These are phyloP conservation scores for Tuber melanosporum DNA, from an alignment of 495 filamentous ascomycete species.

Conservation along the genomic window DNA sequence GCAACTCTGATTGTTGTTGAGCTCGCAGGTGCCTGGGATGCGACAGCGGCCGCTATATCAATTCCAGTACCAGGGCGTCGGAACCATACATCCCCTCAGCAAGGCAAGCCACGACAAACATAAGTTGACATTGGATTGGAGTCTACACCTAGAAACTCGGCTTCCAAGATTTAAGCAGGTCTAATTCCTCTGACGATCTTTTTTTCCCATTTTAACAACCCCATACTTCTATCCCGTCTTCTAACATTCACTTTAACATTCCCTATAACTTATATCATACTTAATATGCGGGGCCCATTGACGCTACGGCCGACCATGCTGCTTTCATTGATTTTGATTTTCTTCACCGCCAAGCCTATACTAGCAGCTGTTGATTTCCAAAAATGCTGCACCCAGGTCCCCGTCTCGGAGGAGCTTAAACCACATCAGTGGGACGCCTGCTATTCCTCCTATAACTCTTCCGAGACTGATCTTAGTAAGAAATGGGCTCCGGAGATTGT, in stretches of 20 bases:
- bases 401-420: conserved; percentile 26
- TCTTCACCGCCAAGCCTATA: background rate
- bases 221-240: background rate
- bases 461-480: conserved; percentile 32
- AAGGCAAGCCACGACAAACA: background rate
- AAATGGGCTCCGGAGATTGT: conserved; percentile 31
- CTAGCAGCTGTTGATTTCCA: conserved; percentile 25
- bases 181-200: background rate
- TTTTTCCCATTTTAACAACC: background rate
- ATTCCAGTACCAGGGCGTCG: background rate
- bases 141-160: background rate
- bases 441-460: conserved; percentile 26
- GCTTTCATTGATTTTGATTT: conserved; percentile 1
- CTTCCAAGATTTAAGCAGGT: background rate
- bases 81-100: background rate
- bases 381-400: conserved; percentile 35
- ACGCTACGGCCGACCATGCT: background rate
- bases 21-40: conserved; percentile 12
- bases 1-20: background rate
- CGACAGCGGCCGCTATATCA: conserved; percentile 14
- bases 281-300: background rate
- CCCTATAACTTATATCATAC: background rate
- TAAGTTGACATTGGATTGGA: background rate
- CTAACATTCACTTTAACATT: background rate
- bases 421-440: conserved; percentile 35